Evolutionary conservation across 2,329 filamentous ascomycete genomes (phyloP), one percentile per base, ranked within the genome.

Genomic region (Camptophora hylomeconis): DNA sequence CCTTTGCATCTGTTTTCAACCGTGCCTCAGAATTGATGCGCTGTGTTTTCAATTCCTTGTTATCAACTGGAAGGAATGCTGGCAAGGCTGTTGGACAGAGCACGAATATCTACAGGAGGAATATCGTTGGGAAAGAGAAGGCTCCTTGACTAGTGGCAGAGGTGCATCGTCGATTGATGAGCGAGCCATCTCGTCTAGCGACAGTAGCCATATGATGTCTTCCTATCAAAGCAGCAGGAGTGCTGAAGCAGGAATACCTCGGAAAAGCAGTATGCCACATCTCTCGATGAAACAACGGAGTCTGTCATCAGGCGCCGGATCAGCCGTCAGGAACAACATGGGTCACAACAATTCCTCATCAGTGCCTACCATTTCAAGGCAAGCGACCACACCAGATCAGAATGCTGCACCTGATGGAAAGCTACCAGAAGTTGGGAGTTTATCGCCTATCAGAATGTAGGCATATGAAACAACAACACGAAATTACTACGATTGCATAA

Each of bases 31-130:
- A 57, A 89, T 95, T 35, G 87, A 95, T 47, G 77, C 77, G 1
- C 92, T 87, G 52, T 92, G 83, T 52, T 95, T 95, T 67, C 83
- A 86, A 46, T 94, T 93, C 41, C 65, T 95, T 8, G 86, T 95
- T 12, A 82, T 83, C 48, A 80, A 95, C 50, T 95, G 87, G 87
- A 76, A 84, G 44, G 78, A 92, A 44, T 95, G 87, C 59, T 95
- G 87, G 87, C 84, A 89, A 52, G 87, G 87, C 6, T 95, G 87
- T 60, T 84, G 77, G 62, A 92, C 80, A 8, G 87, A 95, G 54
- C 75, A 82, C 38, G 74, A 73, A 41, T 87, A 70, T 47, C 75
- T 84, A 19, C 72, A 80, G 42, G 58, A 45, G 54, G 72, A 65
- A 46, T 43, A 38, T 28, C 28, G 34, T 28, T 38, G 35, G 24